Percentiles rank a stretch among this genome's conserved stretches.
phyloP scores from a whole-genome alignment of 768 basidiomycete species.

The Leccinum incarnatum region DNA sequence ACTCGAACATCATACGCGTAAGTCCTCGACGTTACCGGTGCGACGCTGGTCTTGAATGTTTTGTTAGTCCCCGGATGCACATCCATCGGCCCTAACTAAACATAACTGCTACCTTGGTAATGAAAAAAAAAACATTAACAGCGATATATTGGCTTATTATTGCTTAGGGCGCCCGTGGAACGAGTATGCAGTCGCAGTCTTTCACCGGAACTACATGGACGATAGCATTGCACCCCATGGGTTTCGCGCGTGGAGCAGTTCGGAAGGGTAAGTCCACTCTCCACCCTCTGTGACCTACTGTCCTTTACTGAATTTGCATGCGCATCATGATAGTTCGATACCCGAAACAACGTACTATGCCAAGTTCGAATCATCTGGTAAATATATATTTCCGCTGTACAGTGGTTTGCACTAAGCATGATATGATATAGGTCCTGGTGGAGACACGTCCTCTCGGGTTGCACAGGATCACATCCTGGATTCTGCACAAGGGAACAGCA shows the following conservation, averaged over 20 bases:
- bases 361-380: not conserved
- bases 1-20: not conserved
- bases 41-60: conserved; percentile 22
- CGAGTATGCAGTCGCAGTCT: not conserved
- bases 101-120: conserved; percentile 50
- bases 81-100: conserved; percentile 44
- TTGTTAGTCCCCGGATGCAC: conserved; percentile 54
- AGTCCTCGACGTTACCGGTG: not conserved
- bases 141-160: not conserved
- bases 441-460: not conserved
- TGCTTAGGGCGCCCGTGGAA: conserved; percentile 56
- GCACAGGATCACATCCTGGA: not conserved
- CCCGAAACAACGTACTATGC: not conserved
- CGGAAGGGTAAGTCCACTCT: conserved; percentile 17
- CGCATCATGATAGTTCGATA: not conserved
- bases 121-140: too few relatives aligned
- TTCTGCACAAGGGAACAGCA: not conserved
- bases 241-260: conserved; percentile 42
- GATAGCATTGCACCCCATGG: conserved; percentile 48
- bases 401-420: not conserved
- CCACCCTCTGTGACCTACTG: too few relatives aligned
- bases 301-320: not conserved
- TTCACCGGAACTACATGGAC: conserved; percentile 15
- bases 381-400: too few relatives aligned
- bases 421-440: not conserved